A percentile compares a stretch with the other conserved stretches of the same genome.
Conservation (phyloP, 208 protist genomes). For the Tritrichomonas foetus region DNA sequence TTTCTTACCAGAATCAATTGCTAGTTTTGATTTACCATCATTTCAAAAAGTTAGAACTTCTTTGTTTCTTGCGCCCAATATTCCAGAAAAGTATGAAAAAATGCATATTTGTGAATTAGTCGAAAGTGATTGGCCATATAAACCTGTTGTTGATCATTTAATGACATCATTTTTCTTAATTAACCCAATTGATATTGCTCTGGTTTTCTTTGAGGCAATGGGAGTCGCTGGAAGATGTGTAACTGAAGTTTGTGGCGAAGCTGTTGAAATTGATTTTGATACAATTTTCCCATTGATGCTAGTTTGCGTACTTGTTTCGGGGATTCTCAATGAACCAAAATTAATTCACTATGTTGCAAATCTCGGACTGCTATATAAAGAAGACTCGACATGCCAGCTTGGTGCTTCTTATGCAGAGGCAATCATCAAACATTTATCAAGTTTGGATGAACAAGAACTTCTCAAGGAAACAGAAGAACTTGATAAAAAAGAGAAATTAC, state of each 20-base stretch:
- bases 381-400: background rate
- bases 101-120: background rate
- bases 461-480: too few relatives aligned
- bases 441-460: background rate
- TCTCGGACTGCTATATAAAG: background rate
- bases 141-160: background rate
- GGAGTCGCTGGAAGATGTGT: background rate
- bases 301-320: background rate
- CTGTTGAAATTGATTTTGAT: background rate
- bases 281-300: constrained; percentile 1
- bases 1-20: background rate
- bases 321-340: background rate
- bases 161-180: background rate
- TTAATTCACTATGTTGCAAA: background rate
- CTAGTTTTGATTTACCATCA: background rate
- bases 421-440: background rate
- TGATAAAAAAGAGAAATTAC: too few relatives aligned
- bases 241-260: background rate
- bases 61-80: background rate
- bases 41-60: background rate
- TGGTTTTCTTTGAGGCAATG: background rate
- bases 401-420: background rate
- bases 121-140: background rate
- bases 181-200: background rate
- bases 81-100: background rate